Base-by-base conservation (phyloP, 2,329 filamentous ascomycete species). In the Dactylellina cionopaga region DNA sequence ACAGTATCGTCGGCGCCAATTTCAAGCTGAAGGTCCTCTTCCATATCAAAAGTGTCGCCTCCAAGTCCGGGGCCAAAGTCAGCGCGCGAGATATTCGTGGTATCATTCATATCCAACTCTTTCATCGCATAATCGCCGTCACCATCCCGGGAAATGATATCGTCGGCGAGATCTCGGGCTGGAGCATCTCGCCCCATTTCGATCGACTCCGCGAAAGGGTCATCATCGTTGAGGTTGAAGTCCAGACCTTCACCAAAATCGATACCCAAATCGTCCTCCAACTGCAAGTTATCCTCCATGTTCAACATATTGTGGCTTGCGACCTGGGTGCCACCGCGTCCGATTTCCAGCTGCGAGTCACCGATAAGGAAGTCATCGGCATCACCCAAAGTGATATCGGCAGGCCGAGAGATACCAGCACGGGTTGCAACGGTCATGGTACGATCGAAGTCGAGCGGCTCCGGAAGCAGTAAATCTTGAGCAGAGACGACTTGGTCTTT, bases 401-500 rank as follows among this genome's bases (percentile, higher is more conserved):
- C 84, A 76, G 87, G 86, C 78, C 83, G 74, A n/a, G 74, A 74
- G 19, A 75, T 63, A 39, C 68, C 87, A 29, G 82, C 83, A 31
- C 58, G 58, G 22, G 47, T 63, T 5, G 25, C 44, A 9, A 54
- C 37, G 10, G 56, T 62, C 65, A 70, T 70, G 69, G 87, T 85
- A 17, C 83, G 83, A 75, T 86, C 87, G 39, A 87, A 86, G 75
- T 84, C 85, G 44, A 85, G 79, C 19, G 92, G 90, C 81, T 97
- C 94, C 6, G 92, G 92, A 75, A 95, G 91, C 29, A 96, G 91
- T 22, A 96, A 85, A 79, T 99, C 95, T 72, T 95, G 91, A 74
- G 96, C 92, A 9, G 95, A 98, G 76, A 99, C 90, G 59, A 90
- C 89, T 82, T 99, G 95, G 5, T 93, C 92, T 60, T 99, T 86